Evolutionary conservation across 129 eudicot genomes (phyloP).

Genomic region (Centaurea solstitialis): DNA sequence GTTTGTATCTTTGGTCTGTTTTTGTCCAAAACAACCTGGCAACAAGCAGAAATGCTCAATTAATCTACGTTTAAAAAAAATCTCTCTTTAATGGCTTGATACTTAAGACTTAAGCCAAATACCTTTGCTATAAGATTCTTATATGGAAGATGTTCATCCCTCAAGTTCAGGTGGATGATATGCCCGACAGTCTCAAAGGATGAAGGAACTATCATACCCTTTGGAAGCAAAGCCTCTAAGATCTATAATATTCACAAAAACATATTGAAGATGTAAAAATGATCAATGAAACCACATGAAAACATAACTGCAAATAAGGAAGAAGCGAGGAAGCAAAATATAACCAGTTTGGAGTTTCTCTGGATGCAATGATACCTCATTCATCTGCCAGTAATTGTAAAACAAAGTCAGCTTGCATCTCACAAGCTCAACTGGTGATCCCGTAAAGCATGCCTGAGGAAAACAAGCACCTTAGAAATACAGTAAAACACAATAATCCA

Average conservation of each 20-base stretch:
- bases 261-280: not conserved
- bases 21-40: conserved; percentile 86
- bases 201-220: conserved; percentile 76
- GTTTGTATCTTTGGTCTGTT: conserved; percentile 93
- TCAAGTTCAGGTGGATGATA: conserved; percentile 83
- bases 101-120: not conserved
- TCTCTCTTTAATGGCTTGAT: not conserved
- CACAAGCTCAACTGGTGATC: conserved; percentile 60
- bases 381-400: conserved; percentile 82
- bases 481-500: not conserved
- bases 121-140: conserved; percentile 89
- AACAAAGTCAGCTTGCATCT: conserved; percentile 83
- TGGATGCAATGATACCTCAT: conserved; percentile 58
- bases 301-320: not conserved
- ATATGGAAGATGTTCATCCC: conserved; percentile 77
- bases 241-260: conserved; percentile 47
- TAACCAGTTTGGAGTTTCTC: not conserved
- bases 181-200: conserved; percentile 92
- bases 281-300: conserved; percentile 5
- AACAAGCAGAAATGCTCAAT: not conserved
- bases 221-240: conserved; percentile 78
- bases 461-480: conserved; percentile 17
- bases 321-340: not conserved
- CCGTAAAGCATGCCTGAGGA: conserved; percentile 54
- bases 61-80: not conserved